phyloP scores from a whole-genome alignment of 2,329 filamentous ascomycete genomes.

The Metarhizium album region DNA sequence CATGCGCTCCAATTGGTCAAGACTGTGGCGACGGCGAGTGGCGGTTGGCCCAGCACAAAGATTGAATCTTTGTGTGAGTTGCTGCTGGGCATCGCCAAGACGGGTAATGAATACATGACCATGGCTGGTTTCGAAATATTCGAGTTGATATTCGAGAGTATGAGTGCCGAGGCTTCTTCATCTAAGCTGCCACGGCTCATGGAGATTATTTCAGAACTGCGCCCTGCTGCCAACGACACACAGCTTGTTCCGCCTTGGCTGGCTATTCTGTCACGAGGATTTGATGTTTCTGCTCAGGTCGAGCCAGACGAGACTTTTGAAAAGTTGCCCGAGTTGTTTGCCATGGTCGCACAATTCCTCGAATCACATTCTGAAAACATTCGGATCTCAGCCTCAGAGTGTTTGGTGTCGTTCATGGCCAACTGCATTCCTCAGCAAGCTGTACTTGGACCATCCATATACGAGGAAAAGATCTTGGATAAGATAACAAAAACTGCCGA shows the following conservation, averaged over 20 bases:
- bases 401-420: conserved; percentile 81
- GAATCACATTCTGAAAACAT: conserved; percentile 87
- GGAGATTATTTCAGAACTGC: conserved; percentile 84
- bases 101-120: conserved; percentile 89
- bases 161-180: conserved; percentile 79
- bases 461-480: conserved; percentile 81
- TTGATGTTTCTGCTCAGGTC: conserved; percentile 84
- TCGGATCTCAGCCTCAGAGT: conserved; percentile 86
- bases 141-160: conserved; percentile 88
- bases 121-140: conserved; percentile 97
- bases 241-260: conserved; percentile 95
- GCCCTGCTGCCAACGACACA: conserved; percentile 85
- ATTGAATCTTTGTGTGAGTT: conserved; percentile 88
- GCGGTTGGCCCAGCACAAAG: conserved; percentile 93
- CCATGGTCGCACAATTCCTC: conserved; percentile 69
- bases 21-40: conserved; percentile 73
- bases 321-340: conserved; percentile 78
- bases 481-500: conserved; percentile 66
- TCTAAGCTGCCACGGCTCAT: conserved; percentile 81
- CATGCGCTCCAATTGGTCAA: conserved; percentile 89
- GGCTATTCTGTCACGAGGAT: conserved; percentile 85
- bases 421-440: conserved; percentile 80
- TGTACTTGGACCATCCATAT: conserved; percentile 79
- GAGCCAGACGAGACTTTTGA: conserved; percentile 85
- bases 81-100: conserved; percentile 76